Percentiles rank a stretch among this genome's conserved stretches.
These are phyloP conservation scores for Salix viminalis DNA, from an alignment of 345 rosid species.

Conservation along the genomic window DNA sequence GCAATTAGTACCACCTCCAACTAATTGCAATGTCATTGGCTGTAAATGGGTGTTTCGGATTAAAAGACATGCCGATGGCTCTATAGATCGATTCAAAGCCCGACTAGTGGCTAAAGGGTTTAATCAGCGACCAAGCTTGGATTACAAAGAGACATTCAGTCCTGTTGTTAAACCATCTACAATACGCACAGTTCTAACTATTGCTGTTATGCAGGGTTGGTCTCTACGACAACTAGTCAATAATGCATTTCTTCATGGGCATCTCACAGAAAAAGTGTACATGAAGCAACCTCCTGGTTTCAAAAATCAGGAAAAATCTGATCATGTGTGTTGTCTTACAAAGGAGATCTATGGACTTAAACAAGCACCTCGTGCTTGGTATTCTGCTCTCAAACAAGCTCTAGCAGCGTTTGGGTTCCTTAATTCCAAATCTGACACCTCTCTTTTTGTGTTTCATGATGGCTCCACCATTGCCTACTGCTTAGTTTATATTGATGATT, in stretches of 20 bases:
- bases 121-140: neutral
- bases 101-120: neutral
- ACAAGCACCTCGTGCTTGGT: too few species aligned
- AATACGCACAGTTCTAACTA: neutral
- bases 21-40: too few species aligned
- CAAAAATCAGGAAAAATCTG: too few species aligned
- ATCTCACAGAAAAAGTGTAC: neutral
- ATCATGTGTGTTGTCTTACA: too few species aligned
- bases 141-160: neutral
- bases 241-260: too few species aligned
- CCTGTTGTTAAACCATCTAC: neutral
- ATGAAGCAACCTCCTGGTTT: too few species aligned
- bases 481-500: too few species aligned
- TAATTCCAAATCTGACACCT: too few species aligned
- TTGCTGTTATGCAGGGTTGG: neutral
- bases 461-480: too few species aligned
- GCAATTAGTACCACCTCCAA: fast-evolving
- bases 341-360: fast-evolving
- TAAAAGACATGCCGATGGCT: neutral
- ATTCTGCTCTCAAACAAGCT: too few species aligned
- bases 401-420: too few species aligned
- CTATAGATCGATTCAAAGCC: neutral
- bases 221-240: neutral
- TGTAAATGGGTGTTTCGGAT: neutral
- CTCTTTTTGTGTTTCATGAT: too few species aligned